Conservation (phyloP, 1,284 basidiomycete genomes). For the Ganoderma lucidum region DNA sequence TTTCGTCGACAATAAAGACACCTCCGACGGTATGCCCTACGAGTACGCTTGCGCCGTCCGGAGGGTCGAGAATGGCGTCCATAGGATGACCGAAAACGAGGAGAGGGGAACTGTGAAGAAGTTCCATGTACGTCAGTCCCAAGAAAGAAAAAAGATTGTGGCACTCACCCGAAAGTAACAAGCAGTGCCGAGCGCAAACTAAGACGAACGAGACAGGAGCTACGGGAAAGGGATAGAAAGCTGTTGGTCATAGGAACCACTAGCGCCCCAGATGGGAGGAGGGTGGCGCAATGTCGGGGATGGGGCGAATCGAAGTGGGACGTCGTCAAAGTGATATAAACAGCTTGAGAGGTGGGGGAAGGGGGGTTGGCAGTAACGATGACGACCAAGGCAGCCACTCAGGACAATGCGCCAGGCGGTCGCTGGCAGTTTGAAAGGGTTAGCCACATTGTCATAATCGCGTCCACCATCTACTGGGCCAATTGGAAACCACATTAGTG, state of each 20-base stretch:
- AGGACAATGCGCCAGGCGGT: background rate
- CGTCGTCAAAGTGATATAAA: background rate
- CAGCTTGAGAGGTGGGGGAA: background rate
- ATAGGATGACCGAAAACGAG: background rate
- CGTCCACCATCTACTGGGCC: background rate
- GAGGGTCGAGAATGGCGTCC: background rate
- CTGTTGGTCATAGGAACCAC: background rate
- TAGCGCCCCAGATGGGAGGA: background rate
- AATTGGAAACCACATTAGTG: background rate
- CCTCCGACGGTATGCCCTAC: background rate
- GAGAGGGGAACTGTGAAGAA: background rate
- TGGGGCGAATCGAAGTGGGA: background rate
- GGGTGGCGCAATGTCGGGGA: background rate
- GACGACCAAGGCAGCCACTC: background rate
- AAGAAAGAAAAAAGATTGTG: background rate
- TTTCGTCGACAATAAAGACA: background rate
- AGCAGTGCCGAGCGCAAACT: background rate
- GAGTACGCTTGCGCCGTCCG: background rate
- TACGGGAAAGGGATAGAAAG: background rate
- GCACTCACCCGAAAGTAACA: background rate
- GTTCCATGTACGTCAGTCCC: background rate
- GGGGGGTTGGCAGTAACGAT: constrained; percentile 5
- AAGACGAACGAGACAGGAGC: background rate
- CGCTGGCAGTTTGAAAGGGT: background rate
- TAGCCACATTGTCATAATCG: background rate